Percentiles rank a stretch among this genome's conserved stretches.
These are phyloP conservation scores for Colletotrichum neosansevieriae DNA, from an alignment of 2,329 filamentous ascomycete genomes.

Conservation along the genomic window DNA sequence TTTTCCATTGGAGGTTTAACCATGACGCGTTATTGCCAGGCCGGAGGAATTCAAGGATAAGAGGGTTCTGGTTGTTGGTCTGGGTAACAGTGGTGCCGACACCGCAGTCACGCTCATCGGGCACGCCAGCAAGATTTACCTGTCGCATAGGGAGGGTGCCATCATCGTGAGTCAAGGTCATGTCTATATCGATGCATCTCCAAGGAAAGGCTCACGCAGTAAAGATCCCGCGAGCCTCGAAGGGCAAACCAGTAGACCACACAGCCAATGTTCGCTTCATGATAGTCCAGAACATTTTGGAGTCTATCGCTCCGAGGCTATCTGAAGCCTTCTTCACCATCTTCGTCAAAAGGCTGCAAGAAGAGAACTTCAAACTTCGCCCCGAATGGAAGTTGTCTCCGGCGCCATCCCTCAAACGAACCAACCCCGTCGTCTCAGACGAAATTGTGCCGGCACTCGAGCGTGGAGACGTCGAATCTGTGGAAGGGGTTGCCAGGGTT, in stretches of 20 bases:
- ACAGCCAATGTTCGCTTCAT: slow-evolving; percentile 23
- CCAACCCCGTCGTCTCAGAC: slow-evolving; percentile 44
- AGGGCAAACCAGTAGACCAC: slow-evolving; percentile 52
- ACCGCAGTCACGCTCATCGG: slow-evolving; percentile 50
- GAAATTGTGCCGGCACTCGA: slow-evolving; percentile 45
- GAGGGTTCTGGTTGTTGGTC: slow-evolving; percentile 56
- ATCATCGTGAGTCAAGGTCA: slow-evolving; percentile 48
- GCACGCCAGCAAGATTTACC: slow-evolving; percentile 54
- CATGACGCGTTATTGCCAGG: slow-evolving; percentile 24
- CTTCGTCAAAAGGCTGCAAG: slow-evolving; percentile 9
- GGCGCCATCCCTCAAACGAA: slow-evolving; percentile 40
- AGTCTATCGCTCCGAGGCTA: slow-evolving; percentile 43
- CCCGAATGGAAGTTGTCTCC: slow-evolving; percentile 47
- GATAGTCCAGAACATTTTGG: neutral
- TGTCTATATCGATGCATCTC: too few species aligned
- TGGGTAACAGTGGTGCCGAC: slow-evolving; percentile 55
- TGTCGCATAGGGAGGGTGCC: slow-evolving; percentile 55
- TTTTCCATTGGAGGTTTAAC: neutral
- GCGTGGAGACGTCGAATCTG: slow-evolving; percentile 44
- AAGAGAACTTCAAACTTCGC: slow-evolving; percentile 42
- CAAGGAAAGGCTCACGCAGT: neutral
- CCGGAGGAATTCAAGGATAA: slow-evolving; percentile 52
- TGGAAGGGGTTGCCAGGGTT: slow-evolving; percentile 45
- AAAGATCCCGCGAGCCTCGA: slow-evolving; percentile 28
- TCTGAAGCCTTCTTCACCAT: slow-evolving; percentile 42